Percentiles rank a stretch among this genome's conserved stretches.
Evolutionary conservation across 768 basidiomycete genomes (phyloP).

Genomic region (Tulasnella sp.): DNA sequence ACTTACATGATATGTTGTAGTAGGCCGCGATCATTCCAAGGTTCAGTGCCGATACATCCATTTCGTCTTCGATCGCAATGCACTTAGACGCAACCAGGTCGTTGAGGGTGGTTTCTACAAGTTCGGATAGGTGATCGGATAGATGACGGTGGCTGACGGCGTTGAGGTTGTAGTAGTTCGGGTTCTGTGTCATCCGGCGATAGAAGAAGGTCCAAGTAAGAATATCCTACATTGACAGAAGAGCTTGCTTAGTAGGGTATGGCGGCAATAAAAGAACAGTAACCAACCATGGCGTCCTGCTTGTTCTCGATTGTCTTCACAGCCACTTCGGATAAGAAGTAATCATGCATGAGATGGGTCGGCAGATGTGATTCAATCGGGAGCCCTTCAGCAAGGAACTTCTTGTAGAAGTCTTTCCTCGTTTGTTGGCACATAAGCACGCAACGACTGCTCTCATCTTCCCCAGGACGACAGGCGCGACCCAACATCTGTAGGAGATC

Average conservation of each 20-base stretch:
- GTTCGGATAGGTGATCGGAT: slow-evolving; percentile 89
- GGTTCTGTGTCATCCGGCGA: slow-evolving; percentile 93
- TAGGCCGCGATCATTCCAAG: slow-evolving; percentile 98
- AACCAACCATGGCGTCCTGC: slow-evolving; percentile 80
- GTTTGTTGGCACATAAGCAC: slow-evolving; percentile 97
- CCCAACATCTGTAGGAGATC: slow-evolving; percentile 99
- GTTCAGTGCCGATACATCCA: slow-evolving; percentile 86
- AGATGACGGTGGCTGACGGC: slow-evolving; percentile 93
- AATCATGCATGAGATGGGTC: slow-evolving; percentile 84
- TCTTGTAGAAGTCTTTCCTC: slow-evolving; percentile 97
- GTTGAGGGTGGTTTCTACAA: slow-evolving; percentile 85
- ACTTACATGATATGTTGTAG: slow-evolving; percentile 84
- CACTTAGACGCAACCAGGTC: slow-evolving; percentile 93
- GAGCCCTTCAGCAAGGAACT: slow-evolving; percentile 92
- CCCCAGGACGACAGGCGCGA: slow-evolving; percentile 80
- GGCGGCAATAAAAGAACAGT: background rate
- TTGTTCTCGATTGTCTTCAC: slow-evolving; percentile 99
- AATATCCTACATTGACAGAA: slow-evolving; percentile 52
- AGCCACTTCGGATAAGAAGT: slow-evolving; percentile 96
- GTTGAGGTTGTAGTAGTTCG: slow-evolving; percentile 88
- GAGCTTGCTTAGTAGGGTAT: background rate
- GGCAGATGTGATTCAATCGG: slow-evolving; percentile 94
- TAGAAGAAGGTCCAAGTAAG: slow-evolving; percentile 99
- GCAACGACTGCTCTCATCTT: slow-evolving; percentile 85
- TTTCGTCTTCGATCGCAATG: slow-evolving; percentile 88